phyloP scores from a whole-genome alignment of 2,329 filamentous ascomycete species.

The Westerdykella sp. region DNA sequence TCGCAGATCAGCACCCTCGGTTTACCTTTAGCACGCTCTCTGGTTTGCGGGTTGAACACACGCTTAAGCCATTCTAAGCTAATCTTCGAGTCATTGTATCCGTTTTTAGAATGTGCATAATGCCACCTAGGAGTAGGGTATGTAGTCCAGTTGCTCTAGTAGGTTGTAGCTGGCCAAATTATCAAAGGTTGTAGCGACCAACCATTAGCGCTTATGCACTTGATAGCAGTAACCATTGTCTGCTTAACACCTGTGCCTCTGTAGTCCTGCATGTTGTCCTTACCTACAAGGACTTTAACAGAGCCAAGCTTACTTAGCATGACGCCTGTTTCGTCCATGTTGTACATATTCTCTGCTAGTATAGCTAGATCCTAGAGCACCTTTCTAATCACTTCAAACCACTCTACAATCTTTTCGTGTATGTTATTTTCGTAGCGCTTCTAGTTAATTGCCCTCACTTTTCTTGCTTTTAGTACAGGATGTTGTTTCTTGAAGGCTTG shows the following conservation, averaged over 20 bases:
- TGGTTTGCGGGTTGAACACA: slow-evolving; percentile 33
- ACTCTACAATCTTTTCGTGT: slow-evolving; percentile 12
- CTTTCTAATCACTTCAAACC: slow-evolving; percentile 17
- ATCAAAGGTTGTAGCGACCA: slow-evolving; percentile 14
- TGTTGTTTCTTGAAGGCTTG: slow-evolving; percentile 11
- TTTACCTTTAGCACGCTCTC: slow-evolving; percentile 17
- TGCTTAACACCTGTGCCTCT: slow-evolving; percentile 9
- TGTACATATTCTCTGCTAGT: slow-evolving; percentile 12
- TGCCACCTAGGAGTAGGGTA: slow-evolving; percentile 14
- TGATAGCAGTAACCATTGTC: slow-evolving; percentile 10
- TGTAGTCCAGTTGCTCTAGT: slow-evolving; percentile 13
- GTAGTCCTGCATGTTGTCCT: slow-evolving; percentile 6
- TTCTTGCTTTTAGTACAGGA: slow-evolving; percentile 13
- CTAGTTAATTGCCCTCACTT: slow-evolving; percentile 7
- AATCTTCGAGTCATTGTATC: slow-evolving; percentile 24
- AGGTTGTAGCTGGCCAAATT: slow-evolving; percentile 16
- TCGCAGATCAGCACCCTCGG: slow-evolving; percentile 25
- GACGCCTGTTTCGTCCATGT: slow-evolving; percentile 13
- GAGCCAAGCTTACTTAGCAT: slow-evolving; percentile 13
- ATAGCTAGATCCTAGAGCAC: slow-evolving; percentile 8
- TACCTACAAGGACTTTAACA: slow-evolving; percentile 11
- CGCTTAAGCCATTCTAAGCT: slow-evolving; percentile 32
- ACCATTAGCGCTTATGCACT: slow-evolving; percentile 15
- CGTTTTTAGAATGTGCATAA: slow-evolving; percentile 7
- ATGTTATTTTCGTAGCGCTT: slow-evolving; percentile 12